phyloP scores from a whole-genome alignment of 768 basidiomycete species.

The Fomitopsis pulvina region DNA sequence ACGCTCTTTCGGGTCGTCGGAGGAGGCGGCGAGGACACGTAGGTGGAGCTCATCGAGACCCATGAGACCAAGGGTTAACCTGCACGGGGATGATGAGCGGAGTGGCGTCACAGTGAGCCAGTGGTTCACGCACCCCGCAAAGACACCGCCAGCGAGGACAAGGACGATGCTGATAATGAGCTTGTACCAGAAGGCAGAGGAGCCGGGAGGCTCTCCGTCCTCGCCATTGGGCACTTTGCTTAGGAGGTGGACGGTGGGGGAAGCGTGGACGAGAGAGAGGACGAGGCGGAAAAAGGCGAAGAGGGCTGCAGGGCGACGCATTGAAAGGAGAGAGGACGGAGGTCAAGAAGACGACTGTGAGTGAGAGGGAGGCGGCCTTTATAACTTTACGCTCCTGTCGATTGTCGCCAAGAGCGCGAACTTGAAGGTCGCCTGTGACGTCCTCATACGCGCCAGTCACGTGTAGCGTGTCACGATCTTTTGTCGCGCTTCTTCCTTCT shows the following conservation, averaged over 20 bases:
- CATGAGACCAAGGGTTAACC: constrained; percentile 89
- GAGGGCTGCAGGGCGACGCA: neutral
- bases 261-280: constrained; percentile 1
- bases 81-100: constrained; percentile 21
- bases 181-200: constrained; percentile 71
- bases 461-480: constrained; percentile 7
- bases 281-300: neutral
- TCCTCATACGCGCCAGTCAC: constrained; percentile 7
- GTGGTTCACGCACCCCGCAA: constrained; percentile 64
- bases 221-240: neutral
- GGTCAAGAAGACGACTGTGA: too few species aligned
- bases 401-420: too few species aligned
- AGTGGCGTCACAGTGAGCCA: neutral
- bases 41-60: constrained; percentile 89
- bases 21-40: constrained; percentile 76
- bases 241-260: constrained; percentile 4
- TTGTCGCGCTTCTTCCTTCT: neutral
- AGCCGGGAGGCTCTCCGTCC: constrained; percentile 31
- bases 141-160: constrained; percentile 84
- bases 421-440: neutral
- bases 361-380: too few species aligned
- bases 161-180: constrained; percentile 58
- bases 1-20: constrained; percentile 64
- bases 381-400: too few species aligned
- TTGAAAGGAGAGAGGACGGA: neutral